Percentiles rank a stretch among this genome's conserved stretches.
Evolutionary conservation across 225 moss, liverwort and hornwort species (phyloP).

Genomic region (Straminergon stramineum): DNA sequence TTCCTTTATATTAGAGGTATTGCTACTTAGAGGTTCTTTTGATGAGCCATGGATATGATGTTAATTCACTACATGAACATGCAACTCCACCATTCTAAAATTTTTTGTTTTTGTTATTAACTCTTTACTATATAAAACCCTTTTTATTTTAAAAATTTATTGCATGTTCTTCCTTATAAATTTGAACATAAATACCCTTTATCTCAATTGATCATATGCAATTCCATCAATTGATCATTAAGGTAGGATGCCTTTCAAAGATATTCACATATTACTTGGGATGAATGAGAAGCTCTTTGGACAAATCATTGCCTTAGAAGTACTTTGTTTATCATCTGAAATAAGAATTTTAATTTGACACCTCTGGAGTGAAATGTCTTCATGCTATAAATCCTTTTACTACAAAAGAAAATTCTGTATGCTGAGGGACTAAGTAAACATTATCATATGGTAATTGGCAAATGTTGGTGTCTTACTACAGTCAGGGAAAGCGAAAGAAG

Average conservation of each 20-base stretch:
- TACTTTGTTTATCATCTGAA: not conserved
- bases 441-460: not conserved
- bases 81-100: not conserved
- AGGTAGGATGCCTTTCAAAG: not conserved
- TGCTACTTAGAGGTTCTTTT: not conserved
- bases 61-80: not conserved
- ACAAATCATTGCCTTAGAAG: too few relatives aligned
- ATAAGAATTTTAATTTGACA: too few relatives aligned
- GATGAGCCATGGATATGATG: not conserved
- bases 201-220: too few relatives aligned
- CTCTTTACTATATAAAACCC: rapidly evolving
- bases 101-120: not conserved
- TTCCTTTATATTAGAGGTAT: not conserved
- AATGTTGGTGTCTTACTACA: not conserved
- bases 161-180: not conserved
- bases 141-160: too few relatives aligned
- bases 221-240: not conserved
- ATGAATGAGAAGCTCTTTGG: not conserved
- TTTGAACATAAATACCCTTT: too few relatives aligned
- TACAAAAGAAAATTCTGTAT: too few relatives aligned
- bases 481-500: constrained; percentile 7
- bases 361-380: rapidly evolving
- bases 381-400: not conserved
- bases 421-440: not conserved
- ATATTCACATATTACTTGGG: not conserved